Percentiles rank a stretch among this genome's conserved stretches.
phyloP scores from a whole-genome alignment of 805 yeast genomes.

The Yamadazyma akitaensis region DNA sequence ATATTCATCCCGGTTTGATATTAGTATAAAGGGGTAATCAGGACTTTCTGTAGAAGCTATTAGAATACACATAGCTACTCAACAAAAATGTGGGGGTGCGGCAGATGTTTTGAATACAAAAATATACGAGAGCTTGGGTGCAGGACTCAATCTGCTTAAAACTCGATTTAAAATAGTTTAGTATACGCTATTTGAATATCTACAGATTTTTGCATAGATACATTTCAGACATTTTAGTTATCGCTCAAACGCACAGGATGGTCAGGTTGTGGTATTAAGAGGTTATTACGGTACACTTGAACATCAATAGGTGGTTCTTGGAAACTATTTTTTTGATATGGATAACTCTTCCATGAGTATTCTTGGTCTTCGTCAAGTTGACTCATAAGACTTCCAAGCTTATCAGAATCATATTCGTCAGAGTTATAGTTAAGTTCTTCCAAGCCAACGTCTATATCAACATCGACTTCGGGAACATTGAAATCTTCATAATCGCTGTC shows the following conservation, averaged over 20 bases:
- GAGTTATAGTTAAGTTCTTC: slow-evolving; percentile 1
- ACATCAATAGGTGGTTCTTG: neutral
- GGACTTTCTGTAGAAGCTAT: slow-evolving; percentile 66
- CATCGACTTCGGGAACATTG: slow-evolving; percentile 3
- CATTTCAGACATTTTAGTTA: too few species aligned
- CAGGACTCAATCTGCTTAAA: neutral
- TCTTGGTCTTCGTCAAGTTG: neutral
- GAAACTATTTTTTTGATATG: neutral
- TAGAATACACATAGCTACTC: slow-evolving; percentile 67
- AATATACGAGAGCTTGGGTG: neutral
- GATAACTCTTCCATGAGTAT: slow-evolving; percentile 1
- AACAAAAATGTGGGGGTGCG: slow-evolving; percentile 8
- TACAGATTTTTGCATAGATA: too few species aligned
- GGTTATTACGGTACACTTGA: neutral
- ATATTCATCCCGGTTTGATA: slow-evolving; percentile 87
- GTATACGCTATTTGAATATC: too few species aligned
- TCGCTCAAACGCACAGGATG: neutral
- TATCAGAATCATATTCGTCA: slow-evolving; percentile 7
- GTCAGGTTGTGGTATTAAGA: neutral
- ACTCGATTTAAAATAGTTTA: too few species aligned
- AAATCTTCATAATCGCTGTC: slow-evolving; percentile 6
- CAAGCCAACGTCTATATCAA: slow-evolving; percentile 2
- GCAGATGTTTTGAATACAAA: neutral
- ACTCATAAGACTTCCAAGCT: neutral
- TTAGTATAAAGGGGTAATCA: slow-evolving; percentile 67